A percentile compares a stretch with the other conserved stretches of the same genome.
Conservation (phyloP, 495 filamentous ascomycete genomes). For the Lophiotrema nucula region DNA sequence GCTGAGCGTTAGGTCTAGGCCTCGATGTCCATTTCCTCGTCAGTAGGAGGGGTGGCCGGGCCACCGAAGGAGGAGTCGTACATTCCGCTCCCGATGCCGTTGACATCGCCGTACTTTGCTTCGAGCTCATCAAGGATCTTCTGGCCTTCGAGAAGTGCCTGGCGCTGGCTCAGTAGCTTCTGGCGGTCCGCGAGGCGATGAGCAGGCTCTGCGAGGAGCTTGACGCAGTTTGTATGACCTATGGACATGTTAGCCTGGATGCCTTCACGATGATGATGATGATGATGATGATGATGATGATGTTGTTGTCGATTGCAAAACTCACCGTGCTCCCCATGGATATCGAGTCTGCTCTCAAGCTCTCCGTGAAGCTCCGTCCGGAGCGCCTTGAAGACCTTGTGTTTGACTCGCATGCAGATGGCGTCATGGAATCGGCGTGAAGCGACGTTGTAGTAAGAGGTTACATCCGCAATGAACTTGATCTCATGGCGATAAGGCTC, state of each 20-base stretch:
- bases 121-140: slow-evolving; percentile 39
- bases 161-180: slow-evolving; percentile 45
- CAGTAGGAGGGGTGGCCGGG: no score
- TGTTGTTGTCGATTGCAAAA: no score
- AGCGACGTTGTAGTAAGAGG: slow-evolving; percentile 57
- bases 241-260: slow-evolving; percentile 13
- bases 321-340: slow-evolving; percentile 38
- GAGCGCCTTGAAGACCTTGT: slow-evolving; percentile 49
- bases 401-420: slow-evolving; percentile 49
- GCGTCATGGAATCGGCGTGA: slow-evolving; percentile 51
- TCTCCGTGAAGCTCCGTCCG: slow-evolving; percentile 40
- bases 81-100: no score
- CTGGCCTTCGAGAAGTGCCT: slow-evolving; percentile 49
- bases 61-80: no score
- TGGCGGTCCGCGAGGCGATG: slow-evolving; percentile 45
- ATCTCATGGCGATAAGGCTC: slow-evolving; percentile 51
- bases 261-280: no score
- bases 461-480: slow-evolving; percentile 50
- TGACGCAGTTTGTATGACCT: slow-evolving; percentile 44
- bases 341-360: slow-evolving; percentile 42
- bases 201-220: slow-evolving; percentile 54
- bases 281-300: no score
- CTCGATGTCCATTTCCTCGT: no score
- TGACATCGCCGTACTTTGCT: slow-evolving; percentile 10
- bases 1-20: no score